Conservation (phyloP, 2,329 filamentous ascomycete species). For the Ophiostoma himal-ulmi region DNA sequence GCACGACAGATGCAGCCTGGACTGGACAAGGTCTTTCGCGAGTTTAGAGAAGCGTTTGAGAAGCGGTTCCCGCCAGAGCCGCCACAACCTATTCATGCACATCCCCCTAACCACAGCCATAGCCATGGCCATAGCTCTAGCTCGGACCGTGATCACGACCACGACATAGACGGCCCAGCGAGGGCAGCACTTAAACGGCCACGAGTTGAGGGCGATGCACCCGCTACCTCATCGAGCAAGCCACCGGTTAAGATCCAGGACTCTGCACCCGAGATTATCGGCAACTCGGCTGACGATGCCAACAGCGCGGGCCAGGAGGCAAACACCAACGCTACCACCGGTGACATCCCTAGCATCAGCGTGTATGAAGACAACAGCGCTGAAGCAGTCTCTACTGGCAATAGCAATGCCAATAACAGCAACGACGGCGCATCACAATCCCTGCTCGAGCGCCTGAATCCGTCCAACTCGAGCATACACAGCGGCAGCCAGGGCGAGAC, state of each 20-base stretch:
- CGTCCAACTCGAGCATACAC: constrained; percentile 16
- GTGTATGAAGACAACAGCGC: background rate
- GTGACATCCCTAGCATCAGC: background rate
- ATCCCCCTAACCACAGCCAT: background rate
- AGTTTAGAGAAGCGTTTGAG: constrained; percentile 81
- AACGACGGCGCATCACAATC: background rate
- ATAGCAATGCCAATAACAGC: background rate
- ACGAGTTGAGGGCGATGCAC: constrained; percentile 44
- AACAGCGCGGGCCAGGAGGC: background rate
- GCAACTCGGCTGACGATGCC: background rate
- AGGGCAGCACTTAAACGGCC: constrained; percentile 49
- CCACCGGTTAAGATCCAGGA: constrained; percentile 35
- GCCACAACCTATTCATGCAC: background rate
- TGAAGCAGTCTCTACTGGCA: background rate
- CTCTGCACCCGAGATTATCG: background rate
- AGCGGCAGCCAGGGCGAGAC: constrained; percentile 32
- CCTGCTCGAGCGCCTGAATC: background rate
- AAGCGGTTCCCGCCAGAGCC: constrained; percentile 61
- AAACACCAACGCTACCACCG: background rate
- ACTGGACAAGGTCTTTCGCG: constrained; percentile 79
- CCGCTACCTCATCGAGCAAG: constrained; percentile 26
- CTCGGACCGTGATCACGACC: constrained; percentile 42
- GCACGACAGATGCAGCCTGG: constrained; percentile 93
- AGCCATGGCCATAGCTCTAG: background rate
- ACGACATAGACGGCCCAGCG: constrained; percentile 52